These are phyloP conservation scores for Sclerotinia nivalis DNA, from an alignment of 2,329 filamentous ascomycete species.

Conservation along the genomic window DNA sequence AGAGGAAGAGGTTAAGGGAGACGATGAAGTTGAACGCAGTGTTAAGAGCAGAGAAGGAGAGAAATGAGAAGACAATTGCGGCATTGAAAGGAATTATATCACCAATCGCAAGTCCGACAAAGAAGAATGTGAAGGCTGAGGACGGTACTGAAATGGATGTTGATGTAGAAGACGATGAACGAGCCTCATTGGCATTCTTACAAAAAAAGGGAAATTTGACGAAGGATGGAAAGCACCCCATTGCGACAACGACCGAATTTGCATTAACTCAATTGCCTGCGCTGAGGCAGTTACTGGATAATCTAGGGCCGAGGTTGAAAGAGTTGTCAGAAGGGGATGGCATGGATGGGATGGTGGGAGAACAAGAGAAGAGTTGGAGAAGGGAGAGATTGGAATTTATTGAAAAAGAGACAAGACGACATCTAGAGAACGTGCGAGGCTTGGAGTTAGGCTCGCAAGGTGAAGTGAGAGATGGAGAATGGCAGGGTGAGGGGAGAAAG, in stretches of 20 bases:
- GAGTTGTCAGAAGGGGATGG: conserved; percentile 45
- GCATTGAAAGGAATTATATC: conserved; percentile 62
- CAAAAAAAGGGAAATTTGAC: conserved; percentile 53
- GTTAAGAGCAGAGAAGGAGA: conserved; percentile 67
- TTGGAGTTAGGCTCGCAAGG: conserved; percentile 64
- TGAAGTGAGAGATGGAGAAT: conserved; percentile 65
- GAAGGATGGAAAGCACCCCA: conserved; percentile 55
- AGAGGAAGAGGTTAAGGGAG: conserved; percentile 74
- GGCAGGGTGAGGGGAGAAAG: conserved; percentile 56
- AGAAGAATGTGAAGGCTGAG: conserved; percentile 30
- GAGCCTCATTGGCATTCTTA: conserved; percentile 55
- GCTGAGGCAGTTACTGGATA: conserved; percentile 68
- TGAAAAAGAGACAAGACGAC: conserved; percentile 73
- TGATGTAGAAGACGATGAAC: background rate
- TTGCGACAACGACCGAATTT: conserved; percentile 74
- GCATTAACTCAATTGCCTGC: conserved; percentile 81
- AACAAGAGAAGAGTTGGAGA: conserved; percentile 57
- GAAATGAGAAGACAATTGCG: conserved; percentile 69
- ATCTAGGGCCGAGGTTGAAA: conserved; percentile 65
- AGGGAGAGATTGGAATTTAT: conserved; percentile 79
- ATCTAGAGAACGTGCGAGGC: conserved; percentile 70
- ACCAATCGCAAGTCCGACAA: conserved; percentile 29
- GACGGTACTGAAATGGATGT: conserved; percentile 10
- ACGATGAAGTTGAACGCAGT: conserved; percentile 73
- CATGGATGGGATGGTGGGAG: conserved; percentile 43